Evolutionary conservation across 345 rosid genomes (phyloP).

Genomic region (Noccaea caerulescens): DNA sequence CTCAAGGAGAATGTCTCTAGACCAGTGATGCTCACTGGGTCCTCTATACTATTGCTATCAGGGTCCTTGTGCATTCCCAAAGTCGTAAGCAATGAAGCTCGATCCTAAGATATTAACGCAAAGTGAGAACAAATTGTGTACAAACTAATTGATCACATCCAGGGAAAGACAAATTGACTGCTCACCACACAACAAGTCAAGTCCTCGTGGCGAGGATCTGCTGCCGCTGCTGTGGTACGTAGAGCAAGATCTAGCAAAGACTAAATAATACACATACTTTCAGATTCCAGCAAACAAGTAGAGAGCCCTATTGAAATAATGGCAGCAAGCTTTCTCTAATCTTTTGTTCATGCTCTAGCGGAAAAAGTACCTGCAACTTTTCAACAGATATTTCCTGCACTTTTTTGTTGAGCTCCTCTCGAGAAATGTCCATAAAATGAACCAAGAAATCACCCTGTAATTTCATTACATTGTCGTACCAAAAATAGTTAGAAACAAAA

Average conservation of each 20-base stretch:
- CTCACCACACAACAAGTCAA: constrained; percentile 94
- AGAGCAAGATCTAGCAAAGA: constrained; percentile 97
- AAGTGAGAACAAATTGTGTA: constrained; percentile 24
- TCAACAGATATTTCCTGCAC: constrained; percentile 82
- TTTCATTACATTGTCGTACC: constrained; percentile 21
- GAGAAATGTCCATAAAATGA: constrained; percentile 97
- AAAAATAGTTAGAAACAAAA: constrained; percentile 4
- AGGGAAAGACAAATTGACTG: constrained; percentile 27
- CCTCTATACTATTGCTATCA: constrained; percentile 62
- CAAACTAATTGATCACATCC: constrained; percentile 21
- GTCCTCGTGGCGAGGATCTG: constrained; percentile 97
- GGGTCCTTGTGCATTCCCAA: constrained; percentile 67
- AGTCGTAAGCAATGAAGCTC: constrained; percentile 78
- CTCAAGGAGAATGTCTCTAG: constrained; percentile 95
- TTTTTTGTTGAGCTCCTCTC: constrained; percentile 86
- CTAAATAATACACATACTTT: constrained; percentile 45
- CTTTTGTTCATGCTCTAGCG: constrained; percentile 5
- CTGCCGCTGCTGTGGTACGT: constrained; percentile 92
- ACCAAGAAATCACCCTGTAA: constrained; percentile 95
- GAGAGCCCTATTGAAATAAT: constrained; percentile 21
- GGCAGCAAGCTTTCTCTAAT: constrained; percentile 19
- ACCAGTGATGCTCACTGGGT: constrained; percentile 80
- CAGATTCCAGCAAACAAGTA: constrained; percentile 16
- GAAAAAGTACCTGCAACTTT: constrained; percentile 75
- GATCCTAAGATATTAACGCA: constrained; percentile 65